Evolutionary conservation across 2,329 filamentous ascomycete species (phyloP).

Genomic region (Fusarium sp.): DNA sequence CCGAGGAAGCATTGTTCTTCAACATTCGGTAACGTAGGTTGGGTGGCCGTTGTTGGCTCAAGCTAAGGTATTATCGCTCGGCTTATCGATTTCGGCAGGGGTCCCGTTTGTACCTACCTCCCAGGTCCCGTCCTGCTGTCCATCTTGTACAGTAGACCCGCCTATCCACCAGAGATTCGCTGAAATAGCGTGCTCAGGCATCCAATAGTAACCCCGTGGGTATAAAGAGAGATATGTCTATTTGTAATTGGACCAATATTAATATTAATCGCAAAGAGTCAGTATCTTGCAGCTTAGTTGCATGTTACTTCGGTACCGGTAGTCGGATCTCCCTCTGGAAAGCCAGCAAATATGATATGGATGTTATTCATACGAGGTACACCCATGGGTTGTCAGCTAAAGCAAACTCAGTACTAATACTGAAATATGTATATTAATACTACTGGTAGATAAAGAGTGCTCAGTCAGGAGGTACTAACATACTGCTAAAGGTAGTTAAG

Average conservation of each 20-base stretch:
- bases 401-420: background rate
- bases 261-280: background rate
- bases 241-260: background rate
- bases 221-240: background rate
- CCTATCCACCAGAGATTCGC: background rate
- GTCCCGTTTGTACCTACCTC: background rate
- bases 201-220: background rate
- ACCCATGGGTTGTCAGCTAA: too few species aligned
- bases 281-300: background rate
- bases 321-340: background rate
- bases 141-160: background rate
- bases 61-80: constrained; percentile 9
- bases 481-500: background rate
- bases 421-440: background rate
- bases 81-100: constrained; percentile 45
- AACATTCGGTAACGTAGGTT: constrained; percentile 25
- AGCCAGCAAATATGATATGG: background rate
- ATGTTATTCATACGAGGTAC: background rate
- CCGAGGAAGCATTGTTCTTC: constrained; percentile 34
- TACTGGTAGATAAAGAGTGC: background rate
- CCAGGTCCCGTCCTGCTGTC: background rate
- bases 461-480: too few species aligned
- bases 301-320: background rate
- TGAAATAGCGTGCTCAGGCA: constrained; percentile 9
- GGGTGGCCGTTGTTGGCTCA: constrained; percentile 14